Conservation (phyloP, 225 moss, liverwort and hornwort species). For the Marchantia paleacea region DNA sequence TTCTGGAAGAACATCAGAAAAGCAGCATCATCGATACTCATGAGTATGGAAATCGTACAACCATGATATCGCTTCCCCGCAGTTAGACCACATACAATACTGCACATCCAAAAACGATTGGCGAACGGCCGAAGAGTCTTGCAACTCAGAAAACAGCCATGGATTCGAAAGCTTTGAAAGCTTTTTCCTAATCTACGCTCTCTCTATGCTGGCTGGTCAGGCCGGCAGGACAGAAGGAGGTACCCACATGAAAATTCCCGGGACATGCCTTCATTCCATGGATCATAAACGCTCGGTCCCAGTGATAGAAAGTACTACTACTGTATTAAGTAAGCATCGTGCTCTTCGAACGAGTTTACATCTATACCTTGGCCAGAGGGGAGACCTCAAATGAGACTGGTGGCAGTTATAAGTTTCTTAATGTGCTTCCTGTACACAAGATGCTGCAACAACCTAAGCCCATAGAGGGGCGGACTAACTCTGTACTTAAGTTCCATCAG, state of each 20-base stretch:
- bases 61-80: neutral
- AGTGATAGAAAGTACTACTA: neutral
- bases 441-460: constrained; percentile 22
- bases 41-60: neutral
- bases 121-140: neutral
- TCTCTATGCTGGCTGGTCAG: neutral
- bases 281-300: constrained; percentile 1
- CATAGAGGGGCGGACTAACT: constrained; percentile 6
- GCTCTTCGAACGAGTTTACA: neutral
- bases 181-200: neutral
- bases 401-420: constrained; percentile 9
- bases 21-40: no score
- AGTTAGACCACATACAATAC: neutral
- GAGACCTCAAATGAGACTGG: constrained; percentile 5
- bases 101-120: neutral
- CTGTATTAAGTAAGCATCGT: constrained; percentile 5
- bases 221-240: neutral
- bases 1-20: no score
- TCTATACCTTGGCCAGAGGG: neutral
- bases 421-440: constrained; percentile 20
- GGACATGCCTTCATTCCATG: neutral
- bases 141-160: neutral
- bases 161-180: neutral
- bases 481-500: constrained; percentile 7
- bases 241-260: neutral